A percentile compares a stretch with the other conserved stretches of the same genome.
phyloP scores from a whole-genome alignment of 441 rosid genomes.

The Syzygium malaccense region DNA sequence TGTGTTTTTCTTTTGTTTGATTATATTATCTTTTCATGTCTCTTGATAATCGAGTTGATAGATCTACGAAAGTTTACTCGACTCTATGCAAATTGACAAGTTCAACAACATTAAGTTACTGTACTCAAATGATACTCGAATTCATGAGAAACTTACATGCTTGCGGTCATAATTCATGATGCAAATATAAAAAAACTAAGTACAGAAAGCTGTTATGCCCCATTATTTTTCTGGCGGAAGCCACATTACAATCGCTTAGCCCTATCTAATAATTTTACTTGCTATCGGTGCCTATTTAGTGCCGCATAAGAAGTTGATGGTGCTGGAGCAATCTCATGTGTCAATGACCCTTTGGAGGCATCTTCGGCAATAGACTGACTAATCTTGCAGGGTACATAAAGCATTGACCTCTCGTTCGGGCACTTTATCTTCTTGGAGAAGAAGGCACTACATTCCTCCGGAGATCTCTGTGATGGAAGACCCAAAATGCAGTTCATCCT shows the following conservation, averaged over 20 bases:
- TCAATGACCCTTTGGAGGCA: background rate
- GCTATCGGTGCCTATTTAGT: background rate
- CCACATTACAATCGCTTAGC: background rate
- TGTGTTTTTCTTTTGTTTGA: background rate
- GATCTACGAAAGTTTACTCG: background rate
- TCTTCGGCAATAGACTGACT: background rate
- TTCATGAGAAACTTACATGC: background rate
- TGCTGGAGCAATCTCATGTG: background rate
- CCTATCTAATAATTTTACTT: background rate
- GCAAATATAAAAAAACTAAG: background rate
- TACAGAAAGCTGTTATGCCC: background rate
- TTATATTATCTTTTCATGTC: background rate
- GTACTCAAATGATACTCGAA: background rate
- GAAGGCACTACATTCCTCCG: background rate
- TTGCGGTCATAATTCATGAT: background rate
- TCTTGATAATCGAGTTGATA: background rate
- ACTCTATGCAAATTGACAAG: background rate
- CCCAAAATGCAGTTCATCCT: conserved; percentile 8
- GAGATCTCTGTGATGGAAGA: conserved; percentile 2
- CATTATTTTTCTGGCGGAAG: background rate
- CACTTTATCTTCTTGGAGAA: background rate
- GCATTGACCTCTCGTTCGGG: background rate
- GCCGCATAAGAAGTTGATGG: conserved; percentile 6
- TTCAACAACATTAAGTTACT: background rate
- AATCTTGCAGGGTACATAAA: conserved; percentile 2